Evolutionary conservation across 176 grass and related monocot species (phyloP), one percentile per base, ranked within the genome.

Genomic region (Secale cereale): DNA sequence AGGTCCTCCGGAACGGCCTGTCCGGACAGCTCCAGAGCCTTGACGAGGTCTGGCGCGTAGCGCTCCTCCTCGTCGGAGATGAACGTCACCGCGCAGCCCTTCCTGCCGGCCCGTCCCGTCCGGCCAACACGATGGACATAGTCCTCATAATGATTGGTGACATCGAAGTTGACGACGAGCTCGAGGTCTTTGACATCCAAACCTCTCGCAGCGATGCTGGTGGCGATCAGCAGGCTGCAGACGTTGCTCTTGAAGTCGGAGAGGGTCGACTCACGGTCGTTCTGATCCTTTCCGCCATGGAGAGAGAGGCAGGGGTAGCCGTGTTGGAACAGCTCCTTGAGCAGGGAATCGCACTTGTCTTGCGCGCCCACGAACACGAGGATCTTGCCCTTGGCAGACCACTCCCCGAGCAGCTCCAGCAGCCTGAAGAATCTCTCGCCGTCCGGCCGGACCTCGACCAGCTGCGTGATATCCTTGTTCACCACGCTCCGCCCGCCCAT

Each of bases 161-260:
- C 90, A 89, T 98, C 93, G 86, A 91, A 98, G 73, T 98, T 98
- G 31, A 96, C 82, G 28, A 98, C 97, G 40, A 98, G 78, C 81
- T 98, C 93, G 85, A 98, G 97, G 25, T 98, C 97, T 81, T 96
- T 98, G 32, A 96, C 93, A 86, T 98, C 93, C 84, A 98, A 92
- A 56, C 93, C 97, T 36, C 97, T 95, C 8, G 97, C 93, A 30
- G 97, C 97, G 43, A 98, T 70, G 29, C 97, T 98, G 12, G 97
- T 95, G 65, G 97, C 97, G 30, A 98, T 95, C 82, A 98, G 81
- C 22, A 98, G 56, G 86, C 85, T 98, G 76, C 93, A 98, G 5
- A 95, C 86, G 67, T 98, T 96, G 70, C 89, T 92, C 81, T 94
- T 98, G 78, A 98, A 98, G 69, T 98, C 97, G 87, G 81, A 36